Base-by-base conservation (phyloP, 331 rosid species). In the Rhamnella rubrinervis region DNA sequence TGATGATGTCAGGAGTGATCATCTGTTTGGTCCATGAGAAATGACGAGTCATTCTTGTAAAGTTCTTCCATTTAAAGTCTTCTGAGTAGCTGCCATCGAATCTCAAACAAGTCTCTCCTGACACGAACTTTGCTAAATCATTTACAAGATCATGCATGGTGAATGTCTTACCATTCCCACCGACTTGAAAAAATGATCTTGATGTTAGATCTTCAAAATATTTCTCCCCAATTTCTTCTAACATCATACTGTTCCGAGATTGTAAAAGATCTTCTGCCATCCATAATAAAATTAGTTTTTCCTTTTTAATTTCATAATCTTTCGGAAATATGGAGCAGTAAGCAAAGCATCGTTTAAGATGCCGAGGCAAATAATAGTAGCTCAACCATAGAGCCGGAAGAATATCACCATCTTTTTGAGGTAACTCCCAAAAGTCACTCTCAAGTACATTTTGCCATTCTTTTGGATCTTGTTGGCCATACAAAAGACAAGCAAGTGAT, bases 221-320 rank as follows among this genome's bases (percentile, higher is more conserved):
- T n/a, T n/a, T n/a, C n/a, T n/a, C n/a, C n/a, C n/a, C n/a, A n/a
- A n/a, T n/a, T n/a, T n/a, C n/a, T n/a, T n/a, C n/a, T n/a, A n/a
- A 63, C 15, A 46, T 63, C 68, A 64, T 17, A n/a, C n/a, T n/a
- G n/a, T 25, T 0, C 44, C 7, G 1, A 64, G 8, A 15, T 64
- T 56, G 26, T 20, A 56, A 65, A 49, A 70, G 60, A 47, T 65
- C 75, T 65, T 70, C 75, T 19, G 75, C 75, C 74, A 70, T 70
- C 75, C 60, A 60, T 31, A 70, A 50, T 58, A 47, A 16, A 55
- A 70, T 21, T 20, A 70, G 14, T n/a, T 6, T 35, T 14, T 59
- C 66, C 60, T 5, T 47, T 15, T 59, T 59, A 70, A 57, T 44
- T 70, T 59, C 59, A 59, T 70, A 60, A 47, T 31, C 75, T 63